Conservation (phyloP, 2,329 filamentous ascomycete species). For the Zasmidium cellare region DNA sequence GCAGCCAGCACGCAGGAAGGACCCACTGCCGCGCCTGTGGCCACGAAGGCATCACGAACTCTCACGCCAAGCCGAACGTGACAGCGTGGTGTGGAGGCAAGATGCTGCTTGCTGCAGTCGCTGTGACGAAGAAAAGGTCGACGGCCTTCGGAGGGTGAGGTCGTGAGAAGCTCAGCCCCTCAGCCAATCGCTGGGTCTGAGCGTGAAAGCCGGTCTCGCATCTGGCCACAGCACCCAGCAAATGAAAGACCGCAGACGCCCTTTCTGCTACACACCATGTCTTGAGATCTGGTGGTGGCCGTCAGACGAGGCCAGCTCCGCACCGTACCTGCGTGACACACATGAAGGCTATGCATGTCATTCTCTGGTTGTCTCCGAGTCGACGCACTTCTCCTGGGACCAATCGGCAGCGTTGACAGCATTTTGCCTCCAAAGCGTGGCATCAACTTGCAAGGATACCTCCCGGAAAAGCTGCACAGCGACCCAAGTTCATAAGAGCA, state of each 20-base stretch:
- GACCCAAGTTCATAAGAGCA: neutral
- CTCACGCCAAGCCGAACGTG: neutral
- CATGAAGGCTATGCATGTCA: slow-evolving; percentile 20
- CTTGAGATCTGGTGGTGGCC: neutral
- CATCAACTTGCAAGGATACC: neutral
- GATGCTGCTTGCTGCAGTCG: neutral
- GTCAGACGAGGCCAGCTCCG: slow-evolving; percentile 1
- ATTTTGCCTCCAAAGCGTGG: neutral
- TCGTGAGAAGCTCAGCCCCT: neutral
- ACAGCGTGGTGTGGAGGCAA: neutral
- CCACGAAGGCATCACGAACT: neutral
- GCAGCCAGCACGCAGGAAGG: neutral
- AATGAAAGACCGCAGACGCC: neutral
- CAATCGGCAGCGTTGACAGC: neutral
- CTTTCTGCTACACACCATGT: neutral
- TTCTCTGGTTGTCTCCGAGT: neutral
- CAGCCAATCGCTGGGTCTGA: neutral
- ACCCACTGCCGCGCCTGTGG: neutral
- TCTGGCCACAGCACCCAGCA: neutral
- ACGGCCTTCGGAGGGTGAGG: neutral
- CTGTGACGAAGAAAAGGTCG: no score
- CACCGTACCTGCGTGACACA: slow-evolving; percentile 9
- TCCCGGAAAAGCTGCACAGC: neutral
- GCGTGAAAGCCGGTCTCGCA: no score
- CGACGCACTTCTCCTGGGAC: neutral